A percentile compares a stretch with the other conserved stretches of the same genome.
Evolutionary conservation across 768 basidiomycete species (phyloP).

Genomic region (Naganishia vaughanmartiniae): DNA sequence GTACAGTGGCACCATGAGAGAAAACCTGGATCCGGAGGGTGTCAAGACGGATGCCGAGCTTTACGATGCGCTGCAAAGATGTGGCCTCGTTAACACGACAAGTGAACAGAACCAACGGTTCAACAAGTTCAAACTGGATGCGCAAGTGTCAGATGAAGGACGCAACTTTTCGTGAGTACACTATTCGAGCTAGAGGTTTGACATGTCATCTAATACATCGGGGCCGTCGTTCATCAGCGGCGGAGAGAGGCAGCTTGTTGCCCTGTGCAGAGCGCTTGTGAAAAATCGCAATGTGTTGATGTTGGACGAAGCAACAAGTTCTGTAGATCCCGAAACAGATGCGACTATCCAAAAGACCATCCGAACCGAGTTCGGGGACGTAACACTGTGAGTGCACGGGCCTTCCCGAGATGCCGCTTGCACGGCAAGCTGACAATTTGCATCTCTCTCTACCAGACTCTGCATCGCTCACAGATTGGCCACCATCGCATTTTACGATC

Average conservation of each 20-base stretch:
- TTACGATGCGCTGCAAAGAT: conserved; percentile 82
- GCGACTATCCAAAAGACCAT: conserved; percentile 66
- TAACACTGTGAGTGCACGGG: conserved; percentile 30
- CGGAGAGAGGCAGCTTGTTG: conserved; percentile 68
- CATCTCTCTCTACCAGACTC: conserved; percentile 54
- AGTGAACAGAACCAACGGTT: conserved; percentile 9
- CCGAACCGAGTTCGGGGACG: conserved; percentile 58
- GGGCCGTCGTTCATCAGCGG: conserved; percentile 70
- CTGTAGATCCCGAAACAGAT: conserved; percentile 54
- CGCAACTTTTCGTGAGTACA: conserved; percentile 72
- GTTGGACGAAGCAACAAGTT: conserved; percentile 27
- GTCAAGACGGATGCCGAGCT: conserved; percentile 58
- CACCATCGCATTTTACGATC: conserved; percentile 48
- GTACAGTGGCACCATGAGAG: conserved; percentile 54
- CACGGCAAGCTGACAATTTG: too few species aligned
- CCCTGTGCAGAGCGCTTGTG: conserved; percentile 63
- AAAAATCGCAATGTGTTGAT: conserved; percentile 62
- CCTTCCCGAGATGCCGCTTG: too few species aligned
- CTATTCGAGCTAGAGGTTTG: conserved; percentile 83
- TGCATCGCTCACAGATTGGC: conserved; percentile 38
- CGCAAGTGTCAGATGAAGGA: conserved; percentile 79
- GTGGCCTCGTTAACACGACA: conserved; percentile 65
- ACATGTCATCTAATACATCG: conserved; percentile 69
- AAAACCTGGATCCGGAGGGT: conserved; percentile 77
- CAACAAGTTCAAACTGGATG: conserved; percentile 70